Conservation (phyloP, 768 basidiomycete species). For the Auricularia sp. region DNA sequence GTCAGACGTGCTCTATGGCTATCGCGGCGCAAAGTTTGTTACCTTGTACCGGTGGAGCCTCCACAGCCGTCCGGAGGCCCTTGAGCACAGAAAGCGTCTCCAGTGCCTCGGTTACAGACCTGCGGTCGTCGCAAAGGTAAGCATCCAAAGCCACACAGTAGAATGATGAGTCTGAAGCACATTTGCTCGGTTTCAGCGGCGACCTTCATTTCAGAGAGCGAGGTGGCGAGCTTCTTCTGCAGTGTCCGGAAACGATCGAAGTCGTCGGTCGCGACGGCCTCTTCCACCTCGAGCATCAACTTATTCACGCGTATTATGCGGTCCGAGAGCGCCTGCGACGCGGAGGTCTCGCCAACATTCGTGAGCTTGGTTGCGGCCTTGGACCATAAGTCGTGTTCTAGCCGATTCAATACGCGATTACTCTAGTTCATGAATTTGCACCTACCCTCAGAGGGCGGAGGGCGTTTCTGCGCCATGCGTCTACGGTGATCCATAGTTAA, state of each 20-base stretch:
- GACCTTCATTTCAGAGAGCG: background rate
- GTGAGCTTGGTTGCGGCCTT: constrained; percentile 53
- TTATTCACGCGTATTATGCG: background rate
- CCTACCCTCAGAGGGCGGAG: constrained; percentile 68
- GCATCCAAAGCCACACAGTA: too few relatives aligned
- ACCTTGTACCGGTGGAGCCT: background rate
- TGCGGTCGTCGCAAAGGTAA: too few relatives aligned
- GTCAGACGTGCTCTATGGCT: too few relatives aligned
- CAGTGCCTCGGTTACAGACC: background rate
- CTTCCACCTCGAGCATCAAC: background rate
- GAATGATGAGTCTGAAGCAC: background rate
- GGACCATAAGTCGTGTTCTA: constrained; percentile 71
- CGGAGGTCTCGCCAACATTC: constrained; percentile 21
- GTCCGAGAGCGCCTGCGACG: background rate
- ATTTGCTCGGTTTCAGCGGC: background rate
- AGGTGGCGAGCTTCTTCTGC: background rate
- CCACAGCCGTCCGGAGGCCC: background rate
- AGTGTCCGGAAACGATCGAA: background rate
- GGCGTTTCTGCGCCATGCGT: constrained; percentile 48
- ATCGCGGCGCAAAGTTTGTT: background rate
- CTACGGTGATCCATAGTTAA: constrained; percentile 32
- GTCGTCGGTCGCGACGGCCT: background rate
- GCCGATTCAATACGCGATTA: background rate
- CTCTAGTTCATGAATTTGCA: constrained; percentile 10
- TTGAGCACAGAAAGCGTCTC: background rate